A percentile compares a stretch with the other conserved stretches of the same genome.
Evolutionary conservation across 169 alveolate genomes (phyloP).

Genomic region (Plasmodium vivax): DNA sequence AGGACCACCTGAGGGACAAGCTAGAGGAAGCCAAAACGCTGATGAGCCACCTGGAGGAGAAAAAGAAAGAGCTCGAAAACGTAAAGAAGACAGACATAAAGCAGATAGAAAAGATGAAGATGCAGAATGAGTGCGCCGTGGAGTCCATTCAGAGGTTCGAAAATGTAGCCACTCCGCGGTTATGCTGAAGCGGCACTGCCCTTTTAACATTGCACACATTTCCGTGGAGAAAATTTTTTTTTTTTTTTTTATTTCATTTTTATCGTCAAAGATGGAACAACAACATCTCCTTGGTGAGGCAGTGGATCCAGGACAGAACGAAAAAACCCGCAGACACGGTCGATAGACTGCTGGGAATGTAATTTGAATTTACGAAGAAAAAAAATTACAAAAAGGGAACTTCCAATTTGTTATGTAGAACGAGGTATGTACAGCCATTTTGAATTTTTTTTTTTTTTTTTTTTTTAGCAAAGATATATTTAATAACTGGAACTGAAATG

Average conservation of each 20-base stretch:
- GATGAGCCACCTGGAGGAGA: neutral
- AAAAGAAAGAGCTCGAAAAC: slow-evolving; percentile 34
- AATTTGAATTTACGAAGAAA: slow-evolving; percentile 3
- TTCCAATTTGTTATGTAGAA: neutral
- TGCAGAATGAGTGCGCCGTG: slow-evolving; percentile 44
- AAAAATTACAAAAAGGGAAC: neutral
- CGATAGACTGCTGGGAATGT: slow-evolving; percentile 66
- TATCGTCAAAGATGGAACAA: slow-evolving; percentile 53
- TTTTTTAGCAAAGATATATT: slow-evolving; percentile 60
- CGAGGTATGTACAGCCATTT: neutral
- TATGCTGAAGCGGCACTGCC: neutral
- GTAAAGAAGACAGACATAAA: slow-evolving; percentile 63
- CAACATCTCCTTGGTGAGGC: slow-evolving; percentile 47
- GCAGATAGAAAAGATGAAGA: slow-evolving; percentile 56
- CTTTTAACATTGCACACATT: neutral
- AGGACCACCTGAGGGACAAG: slow-evolving; percentile 33
- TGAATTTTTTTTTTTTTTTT: slow-evolving; percentile 1
- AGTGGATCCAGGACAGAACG: slow-evolving; percentile 71
- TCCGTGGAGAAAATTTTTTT: neutral
- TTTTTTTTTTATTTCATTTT: neutral
- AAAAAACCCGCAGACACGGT: slow-evolving; percentile 44
- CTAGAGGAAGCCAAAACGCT: slow-evolving; percentile 31
- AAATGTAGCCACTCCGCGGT: neutral
- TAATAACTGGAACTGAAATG: slow-evolving; percentile 42
- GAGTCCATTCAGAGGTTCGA: slow-evolving; percentile 64